Percentiles rank a stretch among this genome's conserved stretches.
phyloP scores from a whole-genome alignment of 164 flowering plant species.

The Aristolochia fimbriata region DNA sequence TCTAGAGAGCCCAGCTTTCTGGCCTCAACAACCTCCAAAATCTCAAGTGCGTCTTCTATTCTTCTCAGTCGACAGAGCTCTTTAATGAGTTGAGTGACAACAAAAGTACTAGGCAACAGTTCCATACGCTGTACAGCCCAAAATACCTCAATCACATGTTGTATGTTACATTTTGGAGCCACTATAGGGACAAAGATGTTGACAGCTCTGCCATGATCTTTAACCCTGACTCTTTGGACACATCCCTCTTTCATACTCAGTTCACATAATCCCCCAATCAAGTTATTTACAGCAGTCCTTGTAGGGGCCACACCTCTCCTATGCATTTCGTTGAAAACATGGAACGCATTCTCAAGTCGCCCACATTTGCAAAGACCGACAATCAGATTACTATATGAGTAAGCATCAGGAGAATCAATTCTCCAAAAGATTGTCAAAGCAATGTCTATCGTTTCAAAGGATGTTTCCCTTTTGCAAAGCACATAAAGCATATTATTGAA shows the following conservation, averaged over 20 bases:
- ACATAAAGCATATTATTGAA: constrained; percentile 34
- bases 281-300: constrained; percentile 26
- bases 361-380: constrained; percentile 41
- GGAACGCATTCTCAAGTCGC: constrained; percentile 25
- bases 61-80: constrained; percentile 30
- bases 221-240: constrained; percentile 24
- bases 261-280: constrained; percentile 28
- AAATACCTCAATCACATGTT: constrained; percentile 24
- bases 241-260: constrained; percentile 20
- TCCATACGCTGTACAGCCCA: constrained; percentile 21
- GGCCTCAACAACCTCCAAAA: constrained; percentile 23
- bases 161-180: constrained; percentile 12
- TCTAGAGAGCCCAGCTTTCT: constrained; percentile 20
- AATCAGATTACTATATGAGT: constrained; percentile 34
- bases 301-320: constrained; percentile 29
- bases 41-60: constrained; percentile 23
- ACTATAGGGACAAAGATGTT: constrained; percentile 30
- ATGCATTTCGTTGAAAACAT: constrained; percentile 30
- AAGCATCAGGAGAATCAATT: constrained; percentile 32
- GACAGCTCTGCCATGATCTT: constrained; percentile 16
- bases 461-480: constrained; percentile 31
- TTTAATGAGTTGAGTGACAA: constrained; percentile 18
- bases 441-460: constrained; percentile 26
- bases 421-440: constrained; percentile 27
- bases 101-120: constrained; percentile 31